These are phyloP conservation scores for Trichocladium uniseriatum DNA, from an alignment of 495 filamentous ascomycete species.

Conservation along the genomic window DNA sequence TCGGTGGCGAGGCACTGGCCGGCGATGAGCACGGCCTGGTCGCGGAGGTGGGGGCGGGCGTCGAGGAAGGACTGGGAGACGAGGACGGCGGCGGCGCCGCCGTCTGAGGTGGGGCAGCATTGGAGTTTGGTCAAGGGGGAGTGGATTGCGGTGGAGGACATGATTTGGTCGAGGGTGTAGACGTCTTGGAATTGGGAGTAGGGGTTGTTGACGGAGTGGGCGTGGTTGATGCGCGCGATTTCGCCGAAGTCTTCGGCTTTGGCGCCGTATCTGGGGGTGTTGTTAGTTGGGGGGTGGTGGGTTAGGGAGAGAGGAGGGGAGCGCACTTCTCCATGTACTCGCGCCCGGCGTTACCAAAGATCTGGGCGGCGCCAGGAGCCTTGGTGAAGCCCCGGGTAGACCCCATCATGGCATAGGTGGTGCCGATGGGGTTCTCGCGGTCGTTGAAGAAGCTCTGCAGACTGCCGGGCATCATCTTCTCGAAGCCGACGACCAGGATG, in stretches of 20 bases:
- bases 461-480: constrained; percentile 94
- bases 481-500: constrained; percentile 85
- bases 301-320: neutral
- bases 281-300: constrained; percentile 7
- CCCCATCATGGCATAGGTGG: constrained; percentile 67
- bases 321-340: constrained; percentile 88
- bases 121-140: constrained; percentile 60
- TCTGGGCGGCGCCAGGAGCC: constrained; percentile 76
- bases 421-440: constrained; percentile 63
- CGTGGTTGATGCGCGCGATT: constrained; percentile 91
- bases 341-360: constrained; percentile 90
- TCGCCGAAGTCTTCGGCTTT: constrained; percentile 84
- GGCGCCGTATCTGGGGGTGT: constrained; percentile 60
- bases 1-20: constrained; percentile 86
- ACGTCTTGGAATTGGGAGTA: constrained; percentile 94
- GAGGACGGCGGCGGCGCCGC: constrained; percentile 79
- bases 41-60: constrained; percentile 69
- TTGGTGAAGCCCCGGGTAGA: constrained; percentile 70
- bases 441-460: constrained; percentile 74
- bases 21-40: constrained; percentile 76
- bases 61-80: constrained; percentile 85
- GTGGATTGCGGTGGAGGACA: constrained; percentile 64
- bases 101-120: constrained; percentile 90
- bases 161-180: constrained; percentile 79
- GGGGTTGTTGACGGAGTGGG: constrained; percentile 82